Evolutionary conservation across 2,329 filamentous ascomycete species (phyloP).

Genomic region (Calonectria pseudoreteaudii): DNA sequence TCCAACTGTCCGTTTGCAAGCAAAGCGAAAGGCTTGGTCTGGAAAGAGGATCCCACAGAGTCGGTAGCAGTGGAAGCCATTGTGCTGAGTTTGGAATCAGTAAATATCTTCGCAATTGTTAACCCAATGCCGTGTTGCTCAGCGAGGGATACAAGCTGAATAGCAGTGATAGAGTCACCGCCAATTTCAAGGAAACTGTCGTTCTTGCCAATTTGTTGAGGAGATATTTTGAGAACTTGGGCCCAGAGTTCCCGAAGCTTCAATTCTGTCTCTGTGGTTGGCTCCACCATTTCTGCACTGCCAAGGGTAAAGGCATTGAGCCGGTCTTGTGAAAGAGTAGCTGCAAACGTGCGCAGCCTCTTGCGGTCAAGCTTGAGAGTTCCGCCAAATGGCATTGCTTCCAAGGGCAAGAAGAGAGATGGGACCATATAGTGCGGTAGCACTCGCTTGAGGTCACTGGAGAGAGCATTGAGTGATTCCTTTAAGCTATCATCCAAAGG

Average conservation of each 20-base stretch:
- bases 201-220: constrained; percentile 42
- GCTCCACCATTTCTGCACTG: not conserved
- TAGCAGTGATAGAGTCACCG: constrained; percentile 41
- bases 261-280: not conserved
- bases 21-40: not conserved
- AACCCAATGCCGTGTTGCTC: constrained; percentile 1
- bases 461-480: not conserved
- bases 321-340: not conserved
- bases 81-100: not conserved
- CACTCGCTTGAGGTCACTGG: constrained; percentile 5
- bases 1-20: not conserved
- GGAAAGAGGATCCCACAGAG: not conserved
- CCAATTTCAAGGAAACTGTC: constrained; percentile 42
- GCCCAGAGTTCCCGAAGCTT: constrained; percentile 20
- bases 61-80: not conserved
- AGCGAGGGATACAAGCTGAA: constrained; percentile 28
- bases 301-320: not conserved
- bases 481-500: not conserved
- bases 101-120: constrained; percentile 9
- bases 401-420: constrained; percentile 10
- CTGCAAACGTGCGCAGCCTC: not conserved
- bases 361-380: constrained; percentile 36
- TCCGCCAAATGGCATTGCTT: constrained; percentile 27
- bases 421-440: constrained; percentile 37
- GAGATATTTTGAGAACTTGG: constrained; percentile 14